Percentiles rank a stretch among this genome's conserved stretches.
Conservation (phyloP, 2,329 filamentous ascomycete species). For the Cytospora mali region DNA sequence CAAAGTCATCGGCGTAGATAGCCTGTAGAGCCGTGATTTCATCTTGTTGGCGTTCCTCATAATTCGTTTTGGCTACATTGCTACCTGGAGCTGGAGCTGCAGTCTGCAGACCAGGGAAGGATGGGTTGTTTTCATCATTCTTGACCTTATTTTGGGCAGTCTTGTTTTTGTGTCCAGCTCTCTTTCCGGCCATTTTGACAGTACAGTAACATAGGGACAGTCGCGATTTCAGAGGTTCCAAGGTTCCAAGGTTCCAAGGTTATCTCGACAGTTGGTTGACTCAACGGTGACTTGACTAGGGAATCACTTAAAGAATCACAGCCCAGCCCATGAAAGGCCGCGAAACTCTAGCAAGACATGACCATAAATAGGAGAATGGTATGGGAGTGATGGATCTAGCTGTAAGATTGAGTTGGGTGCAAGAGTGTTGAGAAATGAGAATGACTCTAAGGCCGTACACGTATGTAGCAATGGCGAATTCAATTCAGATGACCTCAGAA, state of each 20-base stretch:
- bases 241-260: no score
- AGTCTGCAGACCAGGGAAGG: conserved; percentile 54
- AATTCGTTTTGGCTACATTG: conserved; percentile 56
- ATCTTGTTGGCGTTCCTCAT: conserved; percentile 83
- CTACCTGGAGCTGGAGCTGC: conserved; percentile 36
- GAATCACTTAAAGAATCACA: conserved; percentile 47
- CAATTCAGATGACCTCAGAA: conserved; percentile 16
- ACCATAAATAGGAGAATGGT: conserved; percentile 43
- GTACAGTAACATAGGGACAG: conserved; percentile 25
- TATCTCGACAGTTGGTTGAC: conserved; percentile 1
- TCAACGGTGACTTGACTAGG: conserved; percentile 4
- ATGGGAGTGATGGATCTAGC: conserved; percentile 17
- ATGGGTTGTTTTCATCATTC: conserved; percentile 48
- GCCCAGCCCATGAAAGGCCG: conserved; percentile 48
- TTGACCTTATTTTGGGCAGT: conserved; percentile 44
- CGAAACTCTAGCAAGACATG: conserved; percentile 50
- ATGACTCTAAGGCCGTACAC: neutral
- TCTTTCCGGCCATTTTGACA: conserved; percentile 56
- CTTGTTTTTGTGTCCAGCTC: conserved; percentile 52
- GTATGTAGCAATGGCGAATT: neutral
- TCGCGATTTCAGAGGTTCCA: no score
- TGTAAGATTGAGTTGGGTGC: neutral
- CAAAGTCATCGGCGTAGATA: conserved; percentile 88
- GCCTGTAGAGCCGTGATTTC: conserved; percentile 84
- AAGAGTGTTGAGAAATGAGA: neutral